phyloP scores from a whole-genome alignment of 345 rosid genomes.

The Boechera divaricarpa region DNA sequence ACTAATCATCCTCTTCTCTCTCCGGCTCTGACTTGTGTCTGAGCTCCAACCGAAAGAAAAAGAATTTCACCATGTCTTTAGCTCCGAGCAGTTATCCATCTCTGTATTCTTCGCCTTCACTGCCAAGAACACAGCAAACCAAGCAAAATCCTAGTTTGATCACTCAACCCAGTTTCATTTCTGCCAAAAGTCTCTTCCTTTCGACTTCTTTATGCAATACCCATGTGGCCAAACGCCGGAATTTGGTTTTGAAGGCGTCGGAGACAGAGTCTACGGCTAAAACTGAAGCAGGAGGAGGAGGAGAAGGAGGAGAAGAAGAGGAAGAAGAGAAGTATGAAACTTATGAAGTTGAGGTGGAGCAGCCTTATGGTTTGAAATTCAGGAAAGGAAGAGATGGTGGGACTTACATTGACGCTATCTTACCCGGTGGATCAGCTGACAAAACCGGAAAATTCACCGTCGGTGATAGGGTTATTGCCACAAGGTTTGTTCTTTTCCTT shows the following conservation, averaged over 20 bases:
- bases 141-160: conserved; percentile 48
- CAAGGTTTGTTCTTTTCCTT: conserved; percentile 60
- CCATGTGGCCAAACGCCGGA: conserved; percentile 51
- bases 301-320: conserved; percentile 48
- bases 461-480: conserved; percentile 92
- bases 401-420: conserved; percentile 89
- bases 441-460: conserved; percentile 74
- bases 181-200: conserved; percentile 43
- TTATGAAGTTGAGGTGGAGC: conserved; percentile 84
- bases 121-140: conserved; percentile 50
- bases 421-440: conserved; percentile 85
- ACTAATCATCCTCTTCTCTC: conserved; percentile 33
- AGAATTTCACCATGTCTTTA: conserved; percentile 57
- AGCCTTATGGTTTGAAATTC: conserved; percentile 85
- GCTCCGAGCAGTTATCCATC: conserved; percentile 60
- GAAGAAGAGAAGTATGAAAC: conserved; percentile 62
- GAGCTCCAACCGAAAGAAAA: conserved; percentile 11
- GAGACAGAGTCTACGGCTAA: conserved; percentile 59
- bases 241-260: conserved; percentile 59
- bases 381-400: conserved; percentile 90
- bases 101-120: conserved; percentile 62
- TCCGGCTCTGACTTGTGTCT: conserved; percentile 37
- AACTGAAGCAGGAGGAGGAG: conserved; percentile 46
- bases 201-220: conserved; percentile 43
- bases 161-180: conserved; percentile 43